These are phyloP conservation scores for Tilletia indica DNA, from an alignment of 1,284 basidiomycete species.

Conservation along the genomic window DNA sequence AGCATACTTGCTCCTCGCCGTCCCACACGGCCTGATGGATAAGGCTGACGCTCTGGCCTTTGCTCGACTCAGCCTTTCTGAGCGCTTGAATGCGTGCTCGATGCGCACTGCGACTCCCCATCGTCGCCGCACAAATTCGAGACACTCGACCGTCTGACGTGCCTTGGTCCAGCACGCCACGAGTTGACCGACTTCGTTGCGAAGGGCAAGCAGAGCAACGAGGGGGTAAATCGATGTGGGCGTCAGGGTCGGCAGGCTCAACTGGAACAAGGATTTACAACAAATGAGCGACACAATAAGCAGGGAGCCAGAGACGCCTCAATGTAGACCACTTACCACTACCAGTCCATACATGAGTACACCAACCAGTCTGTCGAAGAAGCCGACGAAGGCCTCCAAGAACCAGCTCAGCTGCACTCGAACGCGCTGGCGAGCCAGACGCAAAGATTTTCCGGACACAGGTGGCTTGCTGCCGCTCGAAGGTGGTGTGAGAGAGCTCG, in stretches of 20 bases:
- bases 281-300: too few species aligned
- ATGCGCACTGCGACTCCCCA: slow-evolving; percentile 1
- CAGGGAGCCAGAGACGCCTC: neutral
- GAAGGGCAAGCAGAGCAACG: slow-evolving; percentile 11
- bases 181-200: neutral
- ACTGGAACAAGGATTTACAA: neutral
- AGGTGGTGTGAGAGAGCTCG: neutral
- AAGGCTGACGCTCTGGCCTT: neutral
- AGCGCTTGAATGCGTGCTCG: neutral
- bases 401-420: slow-evolving; percentile 8
- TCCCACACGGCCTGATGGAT: slow-evolving; percentile 11
- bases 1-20: slow-evolving; percentile 15
- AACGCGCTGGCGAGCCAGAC: neutral
- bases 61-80: neutral
- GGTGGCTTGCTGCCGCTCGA: neutral
- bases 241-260: slow-evolving; percentile 2
- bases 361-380: neutral
- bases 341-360: neutral
- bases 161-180: slow-evolving; percentile 5
- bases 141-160: slow-evolving; percentile 16
- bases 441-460: slow-evolving; percentile 1
- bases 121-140: slow-evolving; percentile 11
- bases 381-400: neutral
- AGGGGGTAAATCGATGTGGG: slow-evolving; percentile 11
- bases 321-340: neutral